Percentiles rank a stretch among this genome's conserved stretches.
Evolutionary conservation across 768 basidiomycete genomes (phyloP).

Genomic region (Saitozyma podzolica): DNA sequence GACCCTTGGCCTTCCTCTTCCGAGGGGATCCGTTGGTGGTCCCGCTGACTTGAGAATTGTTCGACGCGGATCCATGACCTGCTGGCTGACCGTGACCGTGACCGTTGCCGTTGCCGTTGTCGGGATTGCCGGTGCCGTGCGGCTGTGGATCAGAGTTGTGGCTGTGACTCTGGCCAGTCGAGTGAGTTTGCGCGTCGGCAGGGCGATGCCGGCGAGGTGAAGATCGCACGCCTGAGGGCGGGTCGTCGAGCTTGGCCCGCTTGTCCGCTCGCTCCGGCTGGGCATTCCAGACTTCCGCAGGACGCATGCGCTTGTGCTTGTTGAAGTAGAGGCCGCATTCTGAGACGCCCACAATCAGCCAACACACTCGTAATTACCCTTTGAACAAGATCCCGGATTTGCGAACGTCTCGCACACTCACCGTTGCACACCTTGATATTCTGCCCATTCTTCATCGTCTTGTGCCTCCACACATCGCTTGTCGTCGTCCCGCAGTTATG

Average conservation of each 20-base stretch:
- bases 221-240: not conserved
- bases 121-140: no score
- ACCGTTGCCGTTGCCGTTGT: no score
- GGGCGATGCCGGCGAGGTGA: constrained; percentile 6
- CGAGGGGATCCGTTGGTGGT: constrained; percentile 23
- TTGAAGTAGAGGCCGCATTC: constrained; percentile 47
- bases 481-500: constrained; percentile 41
- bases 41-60: no score
- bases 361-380: not conserved
- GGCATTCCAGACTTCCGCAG: constrained; percentile 32
- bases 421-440: constrained; percentile 44
- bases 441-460: constrained; percentile 36
- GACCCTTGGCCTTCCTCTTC: constrained; percentile 13
- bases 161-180: no score
- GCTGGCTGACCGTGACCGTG: no score
- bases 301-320: constrained; percentile 42
- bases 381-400: not conserved
- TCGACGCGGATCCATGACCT: no score
- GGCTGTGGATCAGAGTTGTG: no score
- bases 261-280: no score
- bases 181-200: no score
- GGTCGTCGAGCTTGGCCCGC: no score
- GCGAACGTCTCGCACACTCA: constrained; percentile 14
- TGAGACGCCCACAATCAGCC: not conserved
- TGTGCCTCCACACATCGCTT: constrained; percentile 32